These are phyloP conservation scores for Debaryomyces udenii DNA, from an alignment of 1,139 yeast genomes.

Conservation along the genomic window DNA sequence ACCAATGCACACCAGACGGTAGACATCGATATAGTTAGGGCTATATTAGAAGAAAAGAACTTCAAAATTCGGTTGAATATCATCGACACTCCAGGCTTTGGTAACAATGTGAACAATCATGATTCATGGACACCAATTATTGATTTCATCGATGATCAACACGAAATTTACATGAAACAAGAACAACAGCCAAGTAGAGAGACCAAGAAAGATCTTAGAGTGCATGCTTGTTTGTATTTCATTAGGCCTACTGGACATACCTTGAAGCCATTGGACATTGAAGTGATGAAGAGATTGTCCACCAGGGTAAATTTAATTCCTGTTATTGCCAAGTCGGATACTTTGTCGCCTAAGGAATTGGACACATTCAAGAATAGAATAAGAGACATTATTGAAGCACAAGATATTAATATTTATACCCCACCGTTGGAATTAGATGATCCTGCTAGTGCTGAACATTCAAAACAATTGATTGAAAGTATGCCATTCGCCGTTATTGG, in stretches of 20 bases:
- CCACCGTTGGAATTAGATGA: conserved; percentile 81
- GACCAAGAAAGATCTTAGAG: conserved; percentile 79
- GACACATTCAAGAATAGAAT: conserved; percentile 80
- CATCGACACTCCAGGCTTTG: conserved; percentile 97
- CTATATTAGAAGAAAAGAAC: conserved; percentile 89
- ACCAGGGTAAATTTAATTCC: conserved; percentile 93
- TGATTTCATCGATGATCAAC: conserved; percentile 96
- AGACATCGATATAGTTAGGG: conserved; percentile 87
- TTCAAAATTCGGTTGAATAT: conserved; percentile 84
- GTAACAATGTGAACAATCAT: conserved; percentile 91
- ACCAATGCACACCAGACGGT: conserved; percentile 75
- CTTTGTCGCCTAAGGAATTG: conserved; percentile 82
- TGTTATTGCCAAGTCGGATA: conserved; percentile 92
- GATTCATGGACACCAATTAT: conserved; percentile 94
- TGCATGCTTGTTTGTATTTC: conserved; percentile 93
- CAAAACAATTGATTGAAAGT: conserved; percentile 79
- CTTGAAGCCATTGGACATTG: conserved; percentile 91
- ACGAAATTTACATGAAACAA: conserved; percentile 91
- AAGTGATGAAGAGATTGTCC: conserved; percentile 85
- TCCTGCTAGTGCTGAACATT: conserved; percentile 76
- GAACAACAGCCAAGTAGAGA: conserved; percentile 89
- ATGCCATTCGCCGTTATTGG: conserved; percentile 97
- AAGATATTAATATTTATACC: conserved; percentile 85
- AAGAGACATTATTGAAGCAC: conserved; percentile 90
- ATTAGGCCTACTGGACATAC: conserved; percentile 97